Percentiles rank a stretch among this genome's conserved stretches.
These are phyloP conservation scores for Tympanopsis confertula DNA, from an alignment of 2,329 filamentous ascomycete genomes.

Conservation along the genomic window DNA sequence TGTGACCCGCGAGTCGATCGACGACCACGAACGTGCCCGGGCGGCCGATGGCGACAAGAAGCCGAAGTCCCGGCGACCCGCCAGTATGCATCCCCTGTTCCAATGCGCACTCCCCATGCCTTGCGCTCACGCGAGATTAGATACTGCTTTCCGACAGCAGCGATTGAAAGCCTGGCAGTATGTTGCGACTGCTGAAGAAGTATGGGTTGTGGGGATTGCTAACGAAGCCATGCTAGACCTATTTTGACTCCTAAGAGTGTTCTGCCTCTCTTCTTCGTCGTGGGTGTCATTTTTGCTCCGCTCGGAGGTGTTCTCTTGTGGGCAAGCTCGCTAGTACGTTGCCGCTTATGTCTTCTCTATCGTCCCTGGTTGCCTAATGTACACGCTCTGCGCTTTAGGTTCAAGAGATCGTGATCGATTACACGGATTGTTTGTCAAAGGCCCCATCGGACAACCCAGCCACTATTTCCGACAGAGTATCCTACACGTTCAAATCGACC, in stretches of 20 bases:
- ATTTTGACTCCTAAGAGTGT: constrained; percentile 93
- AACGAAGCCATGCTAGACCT: constrained; percentile 48
- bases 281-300: constrained; percentile 85
- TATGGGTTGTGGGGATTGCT: constrained; percentile 8
- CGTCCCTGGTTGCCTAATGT: constrained; percentile 5
- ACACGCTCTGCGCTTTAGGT: constrained; percentile 39
- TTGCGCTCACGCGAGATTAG: constrained; percentile 28
- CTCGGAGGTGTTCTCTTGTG: constrained; percentile 80
- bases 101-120: constrained; percentile 2
- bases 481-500: constrained; percentile 52
- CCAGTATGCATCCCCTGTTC: constrained; percentile 50
- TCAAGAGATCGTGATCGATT: constrained; percentile 83
- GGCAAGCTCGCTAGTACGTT: constrained; percentile 65
- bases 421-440: constrained; percentile 60
- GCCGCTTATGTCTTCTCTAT: neutral
- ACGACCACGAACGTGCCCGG: neutral
- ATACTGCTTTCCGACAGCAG: constrained; percentile 94
- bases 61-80: constrained; percentile 81
- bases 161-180: constrained; percentile 97
- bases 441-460: constrained; percentile 27
- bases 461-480: constrained; percentile 13
- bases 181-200: constrained; percentile 24
- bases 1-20: neutral
- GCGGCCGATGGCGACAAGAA: constrained; percentile 42
- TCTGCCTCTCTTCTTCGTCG: constrained; percentile 77